Evolutionary conservation across 192 early-diverging fungal species (phyloP).

Genomic region (Umbelopsis ramanniana): DNA sequence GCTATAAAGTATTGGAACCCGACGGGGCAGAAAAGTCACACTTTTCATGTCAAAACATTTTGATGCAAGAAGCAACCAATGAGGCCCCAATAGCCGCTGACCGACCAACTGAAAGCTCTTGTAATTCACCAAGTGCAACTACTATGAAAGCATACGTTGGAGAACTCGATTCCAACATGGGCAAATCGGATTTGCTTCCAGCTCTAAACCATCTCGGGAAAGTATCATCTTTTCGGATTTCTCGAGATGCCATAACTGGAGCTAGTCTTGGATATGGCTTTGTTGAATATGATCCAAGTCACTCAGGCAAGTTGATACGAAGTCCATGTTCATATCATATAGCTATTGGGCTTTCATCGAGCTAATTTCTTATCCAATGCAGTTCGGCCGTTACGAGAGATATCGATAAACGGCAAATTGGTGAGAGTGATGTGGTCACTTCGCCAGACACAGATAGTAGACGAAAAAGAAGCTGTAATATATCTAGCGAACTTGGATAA

Average conservation of each 20-base stretch:
- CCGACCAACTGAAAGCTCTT: neutral
- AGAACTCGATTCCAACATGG: neutral
- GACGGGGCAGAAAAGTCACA: constrained; percentile 6
- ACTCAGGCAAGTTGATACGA: neutral
- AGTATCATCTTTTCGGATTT: constrained; percentile 17
- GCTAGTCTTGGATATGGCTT: constrained; percentile 5
- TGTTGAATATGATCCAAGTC: constrained; percentile 9
- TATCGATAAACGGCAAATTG: constrained; percentile 1
- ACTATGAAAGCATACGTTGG: neutral
- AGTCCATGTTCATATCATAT: neutral
- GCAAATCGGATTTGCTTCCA: constrained; percentile 2
- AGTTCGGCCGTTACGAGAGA: neutral
- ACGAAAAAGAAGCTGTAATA: neutral
- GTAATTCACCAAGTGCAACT: neutral
- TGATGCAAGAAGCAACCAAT: constrained; percentile 14
- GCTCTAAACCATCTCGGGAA: constrained; percentile 8
- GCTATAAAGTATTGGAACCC: neutral
- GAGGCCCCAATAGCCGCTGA: neutral
- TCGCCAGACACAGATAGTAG: too few species aligned
- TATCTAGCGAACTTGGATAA: neutral
- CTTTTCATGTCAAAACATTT: constrained; percentile 24
- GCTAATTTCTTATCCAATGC: neutral
- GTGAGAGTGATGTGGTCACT: constrained; percentile 11
- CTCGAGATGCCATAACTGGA: constrained; percentile 15
- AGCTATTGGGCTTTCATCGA: neutral